Base-by-base conservation (phyloP, 352 stramenopile genomes). In the Peronospora belbahrii region DNA sequence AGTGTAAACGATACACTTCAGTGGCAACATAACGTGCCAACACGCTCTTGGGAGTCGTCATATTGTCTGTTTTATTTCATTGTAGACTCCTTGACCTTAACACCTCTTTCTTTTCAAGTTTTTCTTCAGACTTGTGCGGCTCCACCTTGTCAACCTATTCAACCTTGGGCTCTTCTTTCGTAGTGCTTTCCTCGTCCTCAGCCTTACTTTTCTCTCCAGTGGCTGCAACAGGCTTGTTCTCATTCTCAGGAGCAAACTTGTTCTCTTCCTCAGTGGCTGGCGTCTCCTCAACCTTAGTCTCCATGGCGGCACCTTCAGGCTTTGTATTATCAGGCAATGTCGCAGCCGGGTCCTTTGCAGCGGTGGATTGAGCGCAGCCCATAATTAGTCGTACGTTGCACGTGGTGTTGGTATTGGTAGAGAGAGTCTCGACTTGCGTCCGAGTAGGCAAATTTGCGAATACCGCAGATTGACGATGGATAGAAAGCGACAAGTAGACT, bases 331-430 rank as follows among this genome's bases (percentile, higher is more conserved):
- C 50, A 15, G 44, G 33, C 7, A 37, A 52, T 14, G 50, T 48
- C 44, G 60, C 56, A 53, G 50, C 41, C 32, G 57, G 57, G 47
- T 66, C 52, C 42, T 59, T 62, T 7, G 57, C 52, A 43, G 52
- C 25, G 33, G 57, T 66, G 17, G 57, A 66, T 62, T 66, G 57
- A 59, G 57, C 46, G 46, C 57, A 66, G 42, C 57, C 57, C 57
- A 66, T 66, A 9, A 22, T 18, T 23, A 3, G 31, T 18, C 13
- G 10, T 36, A 18, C n/a, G n/a, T n/a, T n/a, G n/a, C n/a, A n/a
- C n/a, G n/a, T n/a, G n/a, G n/a, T n/a, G n/a, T n/a, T n/a, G n/a
- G n/a, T n/a, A n/a, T n/a, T n/a, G n/a, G n/a, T n/a, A n/a, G 31
- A 36, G 18, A 36, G 6, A 32, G 47, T 47, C 42, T 59, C 49